Evolutionary conservation across 495 filamentous ascomycete genomes (phyloP), one percentile per base, ranked within the genome.

Genomic region (Symbiotaphrina buchneri): DNA sequence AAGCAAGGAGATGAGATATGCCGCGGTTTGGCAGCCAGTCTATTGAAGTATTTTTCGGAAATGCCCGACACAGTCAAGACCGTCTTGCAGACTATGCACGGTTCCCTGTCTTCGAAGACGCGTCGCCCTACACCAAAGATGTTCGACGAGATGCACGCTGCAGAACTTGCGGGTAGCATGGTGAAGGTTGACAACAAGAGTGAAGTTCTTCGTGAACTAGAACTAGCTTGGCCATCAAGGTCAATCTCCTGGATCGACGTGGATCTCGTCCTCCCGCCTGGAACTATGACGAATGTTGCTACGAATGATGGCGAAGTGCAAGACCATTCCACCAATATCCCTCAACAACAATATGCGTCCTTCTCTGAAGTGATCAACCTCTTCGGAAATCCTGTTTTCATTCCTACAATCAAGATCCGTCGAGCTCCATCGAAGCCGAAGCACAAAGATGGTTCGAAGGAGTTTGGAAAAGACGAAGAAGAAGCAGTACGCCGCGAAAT

Each of bases 101-200:
- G n/a, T n/a, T n/a, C n/a, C n/a, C n/a, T n/a, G n/a, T n/a, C n/a
- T n/a, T n/a, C n/a, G n/a, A n/a, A n/a, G n/a, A n/a, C n/a, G n/a
- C 60, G 66, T 10, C 57, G 56, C n/a, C 61, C 66, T 3, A 59
- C 63, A 6, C 65, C 74, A 1, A 56, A 59, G 30, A 59, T 87
- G 34, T 95, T 95, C 47, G 67, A 80, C 39, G 83, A 93, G 46
- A 71, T 79, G 52, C 87, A 99, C 61, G 82, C 85, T 4, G 87
- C 81, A 24, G 71, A 90, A 43, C 54, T 99, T 28, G 83, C 84
- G 19, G 74, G 74, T 43, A 66, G 68, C 4, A 82, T 93, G 68
- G 60, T 65, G 5, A 71, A 64, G 52, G 68, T 84, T 24, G 77
- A 85, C 15, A 73, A 81, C 47, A 63, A 69, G 2, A 43, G 48